phyloP scores from a whole-genome alignment of 768 basidiomycete species.

The Boletus tylopilopsis region DNA sequence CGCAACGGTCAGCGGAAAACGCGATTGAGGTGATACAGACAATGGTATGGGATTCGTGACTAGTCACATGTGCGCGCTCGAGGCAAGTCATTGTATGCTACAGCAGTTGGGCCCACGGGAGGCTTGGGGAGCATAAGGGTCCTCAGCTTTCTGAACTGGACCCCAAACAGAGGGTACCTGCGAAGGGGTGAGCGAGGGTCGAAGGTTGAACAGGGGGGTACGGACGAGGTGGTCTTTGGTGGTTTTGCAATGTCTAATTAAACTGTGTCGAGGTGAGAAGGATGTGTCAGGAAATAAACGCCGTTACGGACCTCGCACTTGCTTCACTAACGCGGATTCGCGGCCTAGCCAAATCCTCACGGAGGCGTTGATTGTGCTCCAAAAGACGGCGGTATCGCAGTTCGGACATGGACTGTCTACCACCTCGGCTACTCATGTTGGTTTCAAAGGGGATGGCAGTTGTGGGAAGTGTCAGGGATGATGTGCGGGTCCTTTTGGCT shows the following conservation, averaged over 20 bases:
- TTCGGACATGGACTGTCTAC: constrained; percentile 73
- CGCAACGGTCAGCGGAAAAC: constrained; percentile 6
- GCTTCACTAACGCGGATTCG: constrained; percentile 74
- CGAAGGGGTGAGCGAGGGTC: constrained; percentile 16
- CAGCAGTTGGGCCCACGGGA: constrained; percentile 51
- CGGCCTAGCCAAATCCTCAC: constrained; percentile 70
- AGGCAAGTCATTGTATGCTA: constrained; percentile 48
- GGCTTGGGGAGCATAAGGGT: constrained; percentile 82
- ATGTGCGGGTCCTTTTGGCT: not conserved
- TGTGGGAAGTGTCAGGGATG: constrained; percentile 1
- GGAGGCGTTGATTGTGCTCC: constrained; percentile 70
- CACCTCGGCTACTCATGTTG: constrained; percentile 60
- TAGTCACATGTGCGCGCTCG: not conserved
- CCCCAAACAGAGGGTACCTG: constrained; percentile 98
- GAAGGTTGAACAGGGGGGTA: constrained; percentile 9
- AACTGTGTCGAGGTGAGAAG: constrained; percentile 37
- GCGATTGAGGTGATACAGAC: constrained; percentile 15
- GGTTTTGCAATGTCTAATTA: constrained; percentile 71
- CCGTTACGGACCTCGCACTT: constrained; percentile 49
- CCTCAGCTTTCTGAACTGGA: constrained; percentile 84
- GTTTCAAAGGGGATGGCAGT: not conserved
- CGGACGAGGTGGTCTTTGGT: constrained; percentile 68
- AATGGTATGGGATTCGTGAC: not conserved
- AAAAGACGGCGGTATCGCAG: constrained; percentile 74
- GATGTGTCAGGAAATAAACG: not conserved